Conservation (phyloP, 768 basidiomycete genomes). For the Mycena chlorophos region DNA sequence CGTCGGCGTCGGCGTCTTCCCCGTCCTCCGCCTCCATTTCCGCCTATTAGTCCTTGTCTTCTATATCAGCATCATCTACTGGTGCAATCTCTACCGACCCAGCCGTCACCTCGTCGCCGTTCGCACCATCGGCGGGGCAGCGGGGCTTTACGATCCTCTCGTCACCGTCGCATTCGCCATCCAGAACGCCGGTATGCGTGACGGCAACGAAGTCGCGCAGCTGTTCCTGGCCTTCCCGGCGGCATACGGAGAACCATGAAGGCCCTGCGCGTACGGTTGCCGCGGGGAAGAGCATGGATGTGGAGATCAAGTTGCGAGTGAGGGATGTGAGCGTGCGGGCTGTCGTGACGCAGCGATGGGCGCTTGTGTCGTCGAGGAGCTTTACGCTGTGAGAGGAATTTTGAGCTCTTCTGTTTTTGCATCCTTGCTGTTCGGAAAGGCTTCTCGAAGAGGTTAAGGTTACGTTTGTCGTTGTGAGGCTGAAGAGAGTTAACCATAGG, state of each 20-base stretch:
- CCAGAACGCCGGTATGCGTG: constrained; percentile 32
- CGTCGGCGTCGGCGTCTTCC: background rate
- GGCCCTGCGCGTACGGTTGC: constrained; percentile 31
- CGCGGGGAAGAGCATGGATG: constrained; percentile 8
- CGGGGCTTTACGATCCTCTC: constrained; percentile 29
- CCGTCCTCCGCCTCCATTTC: background rate
- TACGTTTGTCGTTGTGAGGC: background rate
- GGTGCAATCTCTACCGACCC: background rate
- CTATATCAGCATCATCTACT: constrained; percentile 5
- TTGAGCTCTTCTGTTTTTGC: background rate
- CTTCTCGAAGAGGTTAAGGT: background rate
- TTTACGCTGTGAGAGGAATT: background rate
- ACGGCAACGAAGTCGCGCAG: constrained; percentile 26
- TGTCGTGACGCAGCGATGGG: constrained; percentile 31
- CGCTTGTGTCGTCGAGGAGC: constrained; percentile 18
- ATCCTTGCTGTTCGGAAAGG: no score
- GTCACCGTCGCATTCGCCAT: constrained; percentile 33
- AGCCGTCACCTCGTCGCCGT: constrained; percentile 4
- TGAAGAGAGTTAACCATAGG: background rate
- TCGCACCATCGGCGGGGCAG: constrained; percentile 2
- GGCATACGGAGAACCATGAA: constrained; percentile 30
- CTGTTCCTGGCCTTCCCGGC: constrained; percentile 27
- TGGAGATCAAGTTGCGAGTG: background rate
- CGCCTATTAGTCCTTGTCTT: constrained; percentile 6
- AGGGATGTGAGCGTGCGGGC: constrained; percentile 18